phyloP scores from a whole-genome alignment of 805 yeast species.

The Ogataea paraovalis region DNA sequence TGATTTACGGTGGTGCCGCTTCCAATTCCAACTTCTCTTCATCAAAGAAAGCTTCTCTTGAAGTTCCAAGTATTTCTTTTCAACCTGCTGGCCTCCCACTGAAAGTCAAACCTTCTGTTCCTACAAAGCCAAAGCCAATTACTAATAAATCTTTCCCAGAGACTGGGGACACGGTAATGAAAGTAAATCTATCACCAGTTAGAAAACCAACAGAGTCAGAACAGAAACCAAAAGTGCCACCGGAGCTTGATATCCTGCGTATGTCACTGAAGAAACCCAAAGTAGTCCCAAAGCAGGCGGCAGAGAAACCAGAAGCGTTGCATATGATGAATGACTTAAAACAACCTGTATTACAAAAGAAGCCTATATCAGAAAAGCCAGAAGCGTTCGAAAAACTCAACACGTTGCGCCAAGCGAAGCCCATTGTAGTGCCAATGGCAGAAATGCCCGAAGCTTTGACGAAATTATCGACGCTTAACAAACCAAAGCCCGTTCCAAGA shows the following conservation, averaged over 20 bases:
- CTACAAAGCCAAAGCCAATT: constrained; percentile 2
- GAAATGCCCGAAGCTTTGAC: constrained; percentile 28
- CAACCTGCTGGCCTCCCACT: no score
- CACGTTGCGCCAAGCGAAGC: constrained; percentile 16
- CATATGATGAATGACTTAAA: neutral
- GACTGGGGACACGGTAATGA: neutral
- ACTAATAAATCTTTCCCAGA: neutral
- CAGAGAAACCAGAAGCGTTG: neutral
- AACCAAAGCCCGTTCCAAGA: constrained; percentile 15
- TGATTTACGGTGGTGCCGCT: constrained; percentile 10
- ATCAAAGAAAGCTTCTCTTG: neutral
- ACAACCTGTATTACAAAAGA: neutral
- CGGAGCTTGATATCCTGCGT: neutral
- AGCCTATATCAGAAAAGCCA: constrained; percentile 4
- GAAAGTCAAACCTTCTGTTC: neutral
- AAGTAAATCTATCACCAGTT: constrained; percentile 11
- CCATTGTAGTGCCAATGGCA: constrained; percentile 9
- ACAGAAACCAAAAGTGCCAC: neutral
- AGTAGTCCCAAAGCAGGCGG: constrained; percentile 1
- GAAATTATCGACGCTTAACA: constrained; percentile 15
- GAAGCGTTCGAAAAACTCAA: constrained; percentile 14
- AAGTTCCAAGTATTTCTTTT: neutral
- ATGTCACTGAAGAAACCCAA: neutral
- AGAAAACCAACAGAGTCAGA: constrained; percentile 3
- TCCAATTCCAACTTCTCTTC: constrained; percentile 1